A percentile compares a stretch with the other conserved stretches of the same genome.
phyloP scores from a whole-genome alignment of 495 filamentous ascomycete genomes.

The Penicillium antarcticum region DNA sequence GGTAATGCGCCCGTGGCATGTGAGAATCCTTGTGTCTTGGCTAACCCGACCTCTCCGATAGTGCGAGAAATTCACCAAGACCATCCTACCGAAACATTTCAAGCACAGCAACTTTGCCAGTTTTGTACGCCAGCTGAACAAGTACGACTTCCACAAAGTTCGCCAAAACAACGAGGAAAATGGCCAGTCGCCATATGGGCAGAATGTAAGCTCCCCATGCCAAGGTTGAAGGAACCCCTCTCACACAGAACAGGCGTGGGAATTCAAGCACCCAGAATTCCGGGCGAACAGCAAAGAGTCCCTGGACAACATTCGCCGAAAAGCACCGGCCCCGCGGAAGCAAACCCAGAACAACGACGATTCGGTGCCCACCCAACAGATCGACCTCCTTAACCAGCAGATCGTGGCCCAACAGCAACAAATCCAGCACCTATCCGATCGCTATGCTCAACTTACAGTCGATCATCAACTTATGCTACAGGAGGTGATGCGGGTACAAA shows the following conservation, averaged over 20 bases:
- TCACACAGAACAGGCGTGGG: constrained; percentile 68
- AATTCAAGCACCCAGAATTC: constrained; percentile 98
- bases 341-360: constrained; percentile 62
- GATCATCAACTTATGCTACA: constrained; percentile 85
- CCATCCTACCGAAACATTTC: constrained; percentile 96
- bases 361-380: constrained; percentile 77
- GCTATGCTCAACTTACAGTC: constrained; percentile 78
- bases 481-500: constrained; percentile 83
- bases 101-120: constrained; percentile 99
- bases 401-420: constrained; percentile 89
- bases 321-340: constrained; percentile 91
- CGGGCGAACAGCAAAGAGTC: constrained; percentile 93
- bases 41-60: constrained; percentile 32
- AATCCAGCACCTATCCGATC: constrained; percentile 78
- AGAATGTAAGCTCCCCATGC: constrained; percentile 61
- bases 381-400: constrained; percentile 83
- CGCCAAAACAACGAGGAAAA: constrained; percentile 93
- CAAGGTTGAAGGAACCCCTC: background rate
- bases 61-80: constrained; percentile 98
- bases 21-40: constrained; percentile 1
- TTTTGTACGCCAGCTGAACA: constrained; percentile 98
- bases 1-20: constrained; percentile 49
- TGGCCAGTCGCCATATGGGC: constrained; percentile 84
- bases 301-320: constrained; percentile 92
- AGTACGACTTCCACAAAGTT: constrained; percentile 99